Conservation (phyloP, 352 stramenopile genomes). For the Pelagophyceae sp. region DNA sequence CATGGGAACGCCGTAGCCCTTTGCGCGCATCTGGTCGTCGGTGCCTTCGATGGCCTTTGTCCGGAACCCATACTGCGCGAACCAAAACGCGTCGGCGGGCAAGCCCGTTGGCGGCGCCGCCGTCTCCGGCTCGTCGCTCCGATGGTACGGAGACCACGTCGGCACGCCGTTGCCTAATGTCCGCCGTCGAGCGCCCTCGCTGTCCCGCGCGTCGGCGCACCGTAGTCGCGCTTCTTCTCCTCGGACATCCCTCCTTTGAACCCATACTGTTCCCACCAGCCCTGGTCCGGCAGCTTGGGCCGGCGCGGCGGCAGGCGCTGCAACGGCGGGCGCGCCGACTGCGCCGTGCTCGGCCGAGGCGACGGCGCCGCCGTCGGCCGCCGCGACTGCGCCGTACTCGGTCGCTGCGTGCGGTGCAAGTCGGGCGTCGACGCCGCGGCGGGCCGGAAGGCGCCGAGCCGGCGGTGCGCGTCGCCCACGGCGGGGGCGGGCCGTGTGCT, state of each 20-base stretch:
- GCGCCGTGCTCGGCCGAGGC: background rate
- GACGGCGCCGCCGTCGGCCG: background rate
- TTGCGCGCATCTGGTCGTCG: background rate
- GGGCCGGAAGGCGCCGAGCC: background rate
- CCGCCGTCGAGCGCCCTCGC: background rate
- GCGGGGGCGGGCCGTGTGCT: background rate
- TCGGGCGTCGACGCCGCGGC: no score
- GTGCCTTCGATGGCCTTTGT: background rate
- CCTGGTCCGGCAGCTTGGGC: background rate
- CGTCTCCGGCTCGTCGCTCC: background rate
- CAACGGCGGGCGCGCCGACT: no score
- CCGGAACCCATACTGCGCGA: slow-evolving; percentile 3
- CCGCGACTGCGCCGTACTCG: background rate
- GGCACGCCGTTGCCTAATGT: slow-evolving; percentile 23
- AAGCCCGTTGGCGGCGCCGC: background rate
- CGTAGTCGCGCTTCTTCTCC: slow-evolving; percentile 10
- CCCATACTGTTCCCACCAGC: background rate
- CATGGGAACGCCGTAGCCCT: background rate
- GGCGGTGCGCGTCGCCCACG: background rate
- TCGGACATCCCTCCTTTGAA: slow-evolving; percentile 2
- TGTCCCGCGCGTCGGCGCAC: background rate
- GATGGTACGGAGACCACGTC: slow-evolving; percentile 24
- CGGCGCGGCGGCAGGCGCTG: no score
- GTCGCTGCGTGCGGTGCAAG: background rate
- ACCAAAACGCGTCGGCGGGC: slow-evolving; percentile 1